Percentiles rank a stretch among this genome's conserved stretches.
These are phyloP conservation scores for Penicillium egyptiacum DNA, from an alignment of 495 filamentous ascomycete genomes.

Conservation along the genomic window DNA sequence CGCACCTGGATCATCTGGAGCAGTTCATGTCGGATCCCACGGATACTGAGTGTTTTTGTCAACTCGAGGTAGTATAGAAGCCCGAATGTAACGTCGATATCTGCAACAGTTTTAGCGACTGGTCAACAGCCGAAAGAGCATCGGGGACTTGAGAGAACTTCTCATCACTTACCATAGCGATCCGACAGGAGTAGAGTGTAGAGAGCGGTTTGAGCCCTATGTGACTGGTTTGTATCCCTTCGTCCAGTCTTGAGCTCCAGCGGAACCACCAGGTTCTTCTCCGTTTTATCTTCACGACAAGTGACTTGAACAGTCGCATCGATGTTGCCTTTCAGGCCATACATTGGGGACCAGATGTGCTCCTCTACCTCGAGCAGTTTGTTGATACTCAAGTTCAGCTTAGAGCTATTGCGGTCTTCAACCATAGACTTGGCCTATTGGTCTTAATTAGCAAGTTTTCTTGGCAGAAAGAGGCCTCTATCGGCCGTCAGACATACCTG, in stretches of 20 bases:
- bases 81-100: constrained; percentile 83
- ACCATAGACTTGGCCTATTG: constrained; percentile 68
- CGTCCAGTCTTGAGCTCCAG: constrained; percentile 95
- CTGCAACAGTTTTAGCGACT: constrained; percentile 39
- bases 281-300: constrained; percentile 61
- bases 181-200: constrained; percentile 93
- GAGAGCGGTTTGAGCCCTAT: constrained; percentile 90
- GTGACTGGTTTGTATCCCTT: constrained; percentile 67
- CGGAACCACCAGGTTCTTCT: constrained; percentile 77
- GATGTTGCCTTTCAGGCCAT: constrained; percentile 94
- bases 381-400: constrained; percentile 78
- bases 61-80: constrained; percentile 94
- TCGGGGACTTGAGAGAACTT: neutral
- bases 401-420: constrained; percentile 69
- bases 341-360: constrained; percentile 96
- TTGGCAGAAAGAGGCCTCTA: neutral
- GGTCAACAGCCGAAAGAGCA: neutral
- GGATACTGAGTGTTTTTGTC: constrained; percentile 79
- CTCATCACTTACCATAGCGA: constrained; percentile 66
- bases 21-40: constrained; percentile 78
- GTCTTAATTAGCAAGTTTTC: constrained; percentile 12
- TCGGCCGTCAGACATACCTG: constrained; percentile 50
- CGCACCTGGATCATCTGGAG: constrained; percentile 94
- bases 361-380: constrained; percentile 96
- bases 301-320: constrained; percentile 96